These are phyloP conservation scores for Phenoliferia sp. DNA, from an alignment of 1,284 basidiomycete species.

Conservation along the genomic window DNA sequence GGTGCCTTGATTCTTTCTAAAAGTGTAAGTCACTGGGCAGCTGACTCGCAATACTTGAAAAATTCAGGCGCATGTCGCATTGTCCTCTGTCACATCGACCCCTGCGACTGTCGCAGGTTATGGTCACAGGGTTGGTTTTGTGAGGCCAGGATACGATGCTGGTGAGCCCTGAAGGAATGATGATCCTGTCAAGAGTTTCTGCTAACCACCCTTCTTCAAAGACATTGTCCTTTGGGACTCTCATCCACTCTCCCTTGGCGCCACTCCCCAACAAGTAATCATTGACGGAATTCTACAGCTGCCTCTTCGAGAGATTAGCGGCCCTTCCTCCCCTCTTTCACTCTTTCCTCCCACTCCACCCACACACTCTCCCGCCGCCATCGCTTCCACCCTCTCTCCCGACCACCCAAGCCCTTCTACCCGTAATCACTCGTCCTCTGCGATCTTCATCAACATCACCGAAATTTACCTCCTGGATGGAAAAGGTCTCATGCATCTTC, in stretches of 20 bases:
- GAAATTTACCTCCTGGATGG: background rate
- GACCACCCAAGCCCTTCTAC: conserved; percentile 28
- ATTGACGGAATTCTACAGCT: conserved; percentile 54
- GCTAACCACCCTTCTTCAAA: background rate
- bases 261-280: conserved; percentile 55
- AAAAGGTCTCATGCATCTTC: background rate
- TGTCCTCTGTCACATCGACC: conserved; percentile 69
- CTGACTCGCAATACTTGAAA: background rate
- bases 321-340: background rate
- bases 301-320: background rate
- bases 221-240: conserved; percentile 81
- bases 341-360: conserved; percentile 4
- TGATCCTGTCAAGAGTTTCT: background rate
- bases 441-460: conserved; percentile 17
- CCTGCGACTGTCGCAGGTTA: conserved; percentile 71
- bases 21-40: too few species aligned
- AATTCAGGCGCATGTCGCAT: conserved; percentile 51
- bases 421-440: conserved; percentile 26
- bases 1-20: background rate
- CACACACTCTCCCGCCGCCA: background rate
- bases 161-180: conserved; percentile 36
- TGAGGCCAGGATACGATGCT: conserved; percentile 56
- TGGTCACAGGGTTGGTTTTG: conserved; percentile 72
- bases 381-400: conserved; percentile 32
- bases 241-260: conserved; percentile 69